Evolutionary conservation across 169 alveolate species (phyloP).

Genomic region (Plasmodium ovale): DNA sequence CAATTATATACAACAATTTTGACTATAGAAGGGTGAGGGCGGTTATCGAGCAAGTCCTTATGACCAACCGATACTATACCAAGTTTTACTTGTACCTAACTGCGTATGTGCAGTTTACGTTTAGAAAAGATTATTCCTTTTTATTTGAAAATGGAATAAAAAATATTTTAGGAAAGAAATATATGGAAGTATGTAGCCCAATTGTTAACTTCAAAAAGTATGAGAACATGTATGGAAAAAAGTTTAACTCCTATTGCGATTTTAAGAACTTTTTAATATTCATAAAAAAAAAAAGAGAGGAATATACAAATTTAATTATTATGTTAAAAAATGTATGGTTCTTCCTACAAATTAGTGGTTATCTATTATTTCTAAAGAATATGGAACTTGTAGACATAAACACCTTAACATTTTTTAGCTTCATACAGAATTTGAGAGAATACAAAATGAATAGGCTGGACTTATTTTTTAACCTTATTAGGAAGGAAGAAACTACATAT

Average conservation of each 20-base stretch:
- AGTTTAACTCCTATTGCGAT: slow-evolving; percentile 24
- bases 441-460: slow-evolving; percentile 18
- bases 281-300: slow-evolving; percentile 29
- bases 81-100: slow-evolving; percentile 50
- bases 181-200: neutral
- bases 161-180: neutral
- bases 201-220: neutral
- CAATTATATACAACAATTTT: slow-evolving; percentile 25
- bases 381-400: slow-evolving; percentile 15
- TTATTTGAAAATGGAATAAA: slow-evolving; percentile 14
- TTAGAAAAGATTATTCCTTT: slow-evolving; percentile 13
- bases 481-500: slow-evolving; percentile 60
- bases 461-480: slow-evolving; percentile 41
- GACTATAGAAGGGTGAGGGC: slow-evolving; percentile 24
- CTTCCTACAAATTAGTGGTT: slow-evolving; percentile 35
- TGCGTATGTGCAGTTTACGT: slow-evolving; percentile 38
- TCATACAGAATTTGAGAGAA: slow-evolving; percentile 23
- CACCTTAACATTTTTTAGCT: slow-evolving; percentile 17
- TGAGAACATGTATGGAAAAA: slow-evolving; percentile 4
- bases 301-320: slow-evolving; percentile 24
- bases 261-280: neutral
- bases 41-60: slow-evolving; percentile 12
- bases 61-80: slow-evolving; percentile 12
- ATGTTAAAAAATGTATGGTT: slow-evolving; percentile 55
- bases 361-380: slow-evolving; percentile 24